Evolutionary conservation across 805 yeast species (phyloP).

Genomic region (Metschnikowia lochheadii): DNA sequence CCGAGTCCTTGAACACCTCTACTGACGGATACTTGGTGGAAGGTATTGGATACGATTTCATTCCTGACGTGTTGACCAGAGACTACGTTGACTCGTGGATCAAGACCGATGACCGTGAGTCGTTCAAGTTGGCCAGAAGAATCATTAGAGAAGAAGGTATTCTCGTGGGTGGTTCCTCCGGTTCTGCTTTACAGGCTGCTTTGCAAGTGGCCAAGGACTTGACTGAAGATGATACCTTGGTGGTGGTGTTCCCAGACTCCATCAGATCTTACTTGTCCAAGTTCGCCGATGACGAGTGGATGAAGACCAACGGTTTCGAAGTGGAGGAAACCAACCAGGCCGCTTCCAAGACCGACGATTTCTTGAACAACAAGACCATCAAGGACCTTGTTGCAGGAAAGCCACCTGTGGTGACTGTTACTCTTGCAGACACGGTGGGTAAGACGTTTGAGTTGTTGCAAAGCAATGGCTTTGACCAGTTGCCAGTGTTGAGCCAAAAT

Average conservation of each 20-base stretch:
- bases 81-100: constrained; percentile 69
- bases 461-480: constrained; percentile 77
- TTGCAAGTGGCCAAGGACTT: constrained; percentile 63
- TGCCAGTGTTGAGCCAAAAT: constrained; percentile 63
- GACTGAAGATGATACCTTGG: constrained; percentile 70
- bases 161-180: constrained; percentile 86
- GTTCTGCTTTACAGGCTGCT: constrained; percentile 78
- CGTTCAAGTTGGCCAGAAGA: constrained; percentile 77
- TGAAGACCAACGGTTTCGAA: constrained; percentile 67
- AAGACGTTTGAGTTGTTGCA: constrained; percentile 67
- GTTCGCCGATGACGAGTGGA: constrained; percentile 90
- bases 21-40: constrained; percentile 70
- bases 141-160: constrained; percentile 82
- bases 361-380: constrained; percentile 46
- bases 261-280: constrained; percentile 83
- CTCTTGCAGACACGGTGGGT: constrained; percentile 53
- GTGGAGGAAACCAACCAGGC: constrained; percentile 49
- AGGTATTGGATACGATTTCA: constrained; percentile 87
- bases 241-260: constrained; percentile 81
- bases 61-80: constrained; percentile 77
- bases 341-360: constrained; percentile 39
- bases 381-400: constrained; percentile 57
- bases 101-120: constrained; percentile 79
- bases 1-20: constrained; percentile 63
- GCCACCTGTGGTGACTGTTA: constrained; percentile 77